phyloP scores from a whole-genome alignment of 805 yeast genomes.

The Candida stauntonica region DNA sequence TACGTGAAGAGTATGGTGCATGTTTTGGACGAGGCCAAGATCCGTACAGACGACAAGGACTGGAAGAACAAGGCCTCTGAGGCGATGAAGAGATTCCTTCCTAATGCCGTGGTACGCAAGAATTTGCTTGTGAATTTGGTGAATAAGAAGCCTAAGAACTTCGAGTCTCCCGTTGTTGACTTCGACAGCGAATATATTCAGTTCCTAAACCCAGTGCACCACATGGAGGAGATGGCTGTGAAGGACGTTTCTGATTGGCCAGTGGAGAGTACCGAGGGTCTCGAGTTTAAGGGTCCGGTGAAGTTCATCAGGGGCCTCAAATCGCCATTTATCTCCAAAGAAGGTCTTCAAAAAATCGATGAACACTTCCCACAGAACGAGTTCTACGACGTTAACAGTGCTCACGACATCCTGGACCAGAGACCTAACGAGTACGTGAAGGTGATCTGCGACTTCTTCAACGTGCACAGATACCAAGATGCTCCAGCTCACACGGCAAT shows the following conservation, averaged over 20 bases:
- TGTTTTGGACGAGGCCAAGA: conserved; percentile 63
- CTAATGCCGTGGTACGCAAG: conserved; percentile 48
- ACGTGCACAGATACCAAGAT: conserved; percentile 16
- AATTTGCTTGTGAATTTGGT: conserved; percentile 38
- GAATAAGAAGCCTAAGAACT: conserved; percentile 27
- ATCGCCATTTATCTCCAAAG: conserved; percentile 24
- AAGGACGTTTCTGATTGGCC: conserved; percentile 34
- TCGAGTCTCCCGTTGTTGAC: conserved; percentile 26
- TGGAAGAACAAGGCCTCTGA: conserved; percentile 87
- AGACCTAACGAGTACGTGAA: conserved; percentile 32
- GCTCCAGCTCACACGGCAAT: conserved; percentile 13
- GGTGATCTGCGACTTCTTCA: conserved; percentile 27
- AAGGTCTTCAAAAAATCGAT: conserved; percentile 19
- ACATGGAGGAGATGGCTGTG: conserved; percentile 26
- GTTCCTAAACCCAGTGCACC: conserved; percentile 33
- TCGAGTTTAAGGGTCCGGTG: conserved; percentile 20
- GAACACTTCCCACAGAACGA: conserved; percentile 27
- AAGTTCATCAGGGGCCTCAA: conserved; percentile 25
- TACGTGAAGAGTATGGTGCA: conserved; percentile 56
- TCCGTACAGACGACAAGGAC: conserved; percentile 26
- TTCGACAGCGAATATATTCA: conserved; percentile 25
- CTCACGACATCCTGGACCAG: conserved; percentile 39
- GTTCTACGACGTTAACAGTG: conserved; percentile 24
- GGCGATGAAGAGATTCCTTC: conserved; percentile 89
- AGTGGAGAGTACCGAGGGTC: conserved; percentile 18